phyloP scores from a whole-genome alignment of 2,329 filamentous ascomycete species.

The Talaromyces atroroseus region DNA sequence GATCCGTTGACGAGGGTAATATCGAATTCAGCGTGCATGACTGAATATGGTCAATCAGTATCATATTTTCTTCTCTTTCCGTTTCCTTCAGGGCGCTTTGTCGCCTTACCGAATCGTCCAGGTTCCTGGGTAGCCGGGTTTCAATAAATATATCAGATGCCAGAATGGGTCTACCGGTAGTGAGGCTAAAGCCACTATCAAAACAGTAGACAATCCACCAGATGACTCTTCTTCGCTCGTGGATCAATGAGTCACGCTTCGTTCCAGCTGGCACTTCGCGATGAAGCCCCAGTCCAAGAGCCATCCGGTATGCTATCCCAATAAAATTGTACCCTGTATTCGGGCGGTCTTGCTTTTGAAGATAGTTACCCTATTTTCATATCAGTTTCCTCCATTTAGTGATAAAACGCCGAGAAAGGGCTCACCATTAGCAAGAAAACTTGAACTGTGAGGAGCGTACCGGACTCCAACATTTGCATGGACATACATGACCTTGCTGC shows the following conservation, averaged over 20 bases:
- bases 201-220: conserved; percentile 43
- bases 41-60: too few relatives aligned
- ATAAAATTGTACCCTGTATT: conserved; percentile 47
- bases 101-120: neutral
- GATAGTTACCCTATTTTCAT: conserved; percentile 31
- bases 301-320: conserved; percentile 44
- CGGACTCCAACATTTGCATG: too few relatives aligned
- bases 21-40: neutral
- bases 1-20: neutral
- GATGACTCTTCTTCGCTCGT: conserved; percentile 35
- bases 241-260: conserved; percentile 37
- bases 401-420: too few relatives aligned
- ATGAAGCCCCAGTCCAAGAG: conserved; percentile 46
- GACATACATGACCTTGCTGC: too few relatives aligned
- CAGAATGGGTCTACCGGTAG: conserved; percentile 43
- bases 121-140: neutral
- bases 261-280: conserved; percentile 46
- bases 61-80: too few relatives aligned
- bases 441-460: conserved; percentile 38
- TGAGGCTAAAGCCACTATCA: conserved; percentile 45
- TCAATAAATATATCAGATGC: neutral
- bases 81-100: too few relatives aligned
- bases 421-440: conserved; percentile 27
- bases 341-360: conserved; percentile 47
- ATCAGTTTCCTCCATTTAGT: too few relatives aligned